Conservation (phyloP, 2,329 filamentous ascomycete species). For the Orbilia blumenaviensis region DNA sequence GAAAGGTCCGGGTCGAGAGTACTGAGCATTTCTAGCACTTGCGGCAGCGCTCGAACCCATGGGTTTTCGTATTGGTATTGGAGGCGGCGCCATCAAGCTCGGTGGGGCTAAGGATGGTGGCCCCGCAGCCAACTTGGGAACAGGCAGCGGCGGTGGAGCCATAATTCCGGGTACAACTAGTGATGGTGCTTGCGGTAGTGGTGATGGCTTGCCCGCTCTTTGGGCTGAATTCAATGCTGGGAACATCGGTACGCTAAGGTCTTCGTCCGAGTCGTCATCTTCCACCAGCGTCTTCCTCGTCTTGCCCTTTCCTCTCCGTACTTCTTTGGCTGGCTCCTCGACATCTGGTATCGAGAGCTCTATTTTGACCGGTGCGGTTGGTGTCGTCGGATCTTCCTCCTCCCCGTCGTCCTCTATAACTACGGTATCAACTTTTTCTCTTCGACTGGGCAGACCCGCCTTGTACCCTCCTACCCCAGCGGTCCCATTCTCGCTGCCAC, state of each 20-base stretch:
- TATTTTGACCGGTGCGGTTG: slow-evolving; percentile 37
- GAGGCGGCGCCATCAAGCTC: slow-evolving; percentile 58
- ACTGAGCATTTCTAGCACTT: slow-evolving; percentile 49
- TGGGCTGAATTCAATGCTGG: slow-evolving; percentile 67
- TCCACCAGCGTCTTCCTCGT: not conserved
- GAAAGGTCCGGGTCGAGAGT: not conserved
- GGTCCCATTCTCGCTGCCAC: not conserved
- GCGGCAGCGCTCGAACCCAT: slow-evolving; percentile 38
- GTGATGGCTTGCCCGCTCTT: slow-evolving; percentile 61
- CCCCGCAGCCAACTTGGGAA: slow-evolving; percentile 26
- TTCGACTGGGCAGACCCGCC: slow-evolving; percentile 30
- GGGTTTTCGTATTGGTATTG: slow-evolving; percentile 63
- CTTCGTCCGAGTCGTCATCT: slow-evolving; percentile 51
- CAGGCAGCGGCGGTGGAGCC: slow-evolving; percentile 48
- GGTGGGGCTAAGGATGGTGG: slow-evolving; percentile 54
- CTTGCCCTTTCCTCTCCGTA: slow-evolving; percentile 9
- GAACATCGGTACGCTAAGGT: slow-evolving; percentile 62
- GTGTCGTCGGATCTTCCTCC: slow-evolving; percentile 42
- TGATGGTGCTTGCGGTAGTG: slow-evolving; percentile 47
- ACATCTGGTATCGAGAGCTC: slow-evolving; percentile 27
- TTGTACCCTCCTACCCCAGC: not conserved
- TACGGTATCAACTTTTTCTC: slow-evolving; percentile 30
- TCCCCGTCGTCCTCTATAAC: slow-evolving; percentile 22
- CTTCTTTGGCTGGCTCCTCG: not conserved
- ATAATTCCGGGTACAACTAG: slow-evolving; percentile 45